Percentiles rank a stretch among this genome's conserved stretches.
Evolutionary conservation across 345 rosid genomes (phyloP).

Genomic region (Gossypium longicalyx): DNA sequence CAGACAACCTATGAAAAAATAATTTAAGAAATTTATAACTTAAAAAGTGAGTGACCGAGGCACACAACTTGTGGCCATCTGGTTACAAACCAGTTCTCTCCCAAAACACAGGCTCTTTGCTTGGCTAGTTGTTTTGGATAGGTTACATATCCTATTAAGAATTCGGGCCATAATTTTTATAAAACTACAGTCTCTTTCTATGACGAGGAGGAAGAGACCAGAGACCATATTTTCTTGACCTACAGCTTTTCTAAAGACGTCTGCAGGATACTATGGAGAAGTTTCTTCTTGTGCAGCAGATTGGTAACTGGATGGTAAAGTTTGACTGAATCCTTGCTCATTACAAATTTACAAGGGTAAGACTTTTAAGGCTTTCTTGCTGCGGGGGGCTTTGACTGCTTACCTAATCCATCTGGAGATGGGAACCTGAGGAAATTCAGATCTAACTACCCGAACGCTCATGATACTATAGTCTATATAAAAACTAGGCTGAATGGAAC

Average conservation of each 20-base stretch:
- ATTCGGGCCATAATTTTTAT: neutral
- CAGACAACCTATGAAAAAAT: neutral
- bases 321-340: neutral
- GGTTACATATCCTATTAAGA: neutral
- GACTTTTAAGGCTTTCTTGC: neutral
- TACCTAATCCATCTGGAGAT: neutral
- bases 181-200: neutral
- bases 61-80: neutral
- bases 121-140: neutral
- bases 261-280: neutral
- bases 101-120: neutral
- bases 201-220: neutral
- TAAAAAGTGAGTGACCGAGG: neutral
- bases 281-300: neutral
- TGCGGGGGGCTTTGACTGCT: neutral
- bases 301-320: neutral
- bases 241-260: neutral
- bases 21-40: neutral
- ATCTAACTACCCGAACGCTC: neutral
- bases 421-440: neutral
- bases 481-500: neutral
- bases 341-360: neutral
- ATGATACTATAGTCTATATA: neutral
- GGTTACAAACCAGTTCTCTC: neutral
- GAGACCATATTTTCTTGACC: neutral